Evolutionary conservation across 495 filamentous ascomycete species (phyloP), one percentile per base, ranked within the genome.

Genomic region (Hypoxylon fragiforme): DNA sequence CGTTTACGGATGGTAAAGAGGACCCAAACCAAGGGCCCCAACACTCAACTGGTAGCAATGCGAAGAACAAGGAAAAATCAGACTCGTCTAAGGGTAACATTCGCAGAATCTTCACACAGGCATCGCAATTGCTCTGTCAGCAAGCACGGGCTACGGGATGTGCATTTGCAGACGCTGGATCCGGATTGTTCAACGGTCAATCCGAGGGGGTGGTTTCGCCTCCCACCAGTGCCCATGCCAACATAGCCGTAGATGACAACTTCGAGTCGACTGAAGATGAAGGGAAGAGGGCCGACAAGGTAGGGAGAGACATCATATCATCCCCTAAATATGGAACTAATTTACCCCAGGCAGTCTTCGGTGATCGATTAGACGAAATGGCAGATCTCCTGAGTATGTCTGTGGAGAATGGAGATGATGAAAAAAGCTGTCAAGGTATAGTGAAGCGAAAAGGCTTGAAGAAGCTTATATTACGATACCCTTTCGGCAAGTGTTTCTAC

Each of bases 401-500:
- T 14, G 31, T 43, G 2, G 14, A 34, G 13, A 42, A 46, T 9
- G 31, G 42, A 2, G 36, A 47, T n/a, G 31, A 34, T 5, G 45
- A 57, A 11, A 24, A 24, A 6, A 40, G 6, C 16, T 34, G 31
- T 4, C 35, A 44, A 3, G 52, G 47, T 11, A 32, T 62, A 9
- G 38, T 62, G 11, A 62, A 51, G 30, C 52, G 47, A 1, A 55
- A 57, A 39, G 47, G 50, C 16, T 14, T 62, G 4, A 62, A 62
- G 46, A 62, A 62, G 30, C 19, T 55, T 12, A 51, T 62, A 18
- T 12, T 48, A 14, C 51, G 51, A 1, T 62, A 62, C 38, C 58
- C 58, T 8, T 62, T 57, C 11, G 58, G 58, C 0, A 55, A 62
- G 37, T 56, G 41, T n/a, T 62, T 62, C 21, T 62, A 62, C 22